These are phyloP conservation scores for Aspergillus sp. DNA, from an alignment of 2,329 filamentous ascomycete genomes.

Conservation along the genomic window DNA sequence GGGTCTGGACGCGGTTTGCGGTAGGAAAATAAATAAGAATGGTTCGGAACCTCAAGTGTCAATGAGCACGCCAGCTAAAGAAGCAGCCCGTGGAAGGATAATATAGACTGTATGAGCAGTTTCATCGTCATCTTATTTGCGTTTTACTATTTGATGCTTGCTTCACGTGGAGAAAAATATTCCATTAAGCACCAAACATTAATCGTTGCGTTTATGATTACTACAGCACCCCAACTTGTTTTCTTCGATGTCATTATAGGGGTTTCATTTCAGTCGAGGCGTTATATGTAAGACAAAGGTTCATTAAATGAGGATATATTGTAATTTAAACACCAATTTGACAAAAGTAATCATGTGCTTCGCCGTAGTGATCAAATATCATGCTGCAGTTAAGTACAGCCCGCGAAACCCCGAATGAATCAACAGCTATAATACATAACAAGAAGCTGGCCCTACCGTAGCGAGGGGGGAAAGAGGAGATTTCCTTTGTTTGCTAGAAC, in stretches of 20 bases:
- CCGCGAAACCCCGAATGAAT: neutral
- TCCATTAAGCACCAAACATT: neutral
- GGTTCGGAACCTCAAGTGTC: neutral
- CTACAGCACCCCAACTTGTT: neutral
- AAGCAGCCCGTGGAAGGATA: neutral
- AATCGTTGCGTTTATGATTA: too few relatives aligned
- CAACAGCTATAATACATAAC: neutral
- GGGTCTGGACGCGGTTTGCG: slow-evolving; percentile 40
- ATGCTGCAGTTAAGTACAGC: neutral
- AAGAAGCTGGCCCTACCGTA: neutral
- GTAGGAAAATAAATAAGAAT: slow-evolving; percentile 28
- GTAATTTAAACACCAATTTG: neutral
- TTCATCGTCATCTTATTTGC: neutral
- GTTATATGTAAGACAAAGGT: neutral
- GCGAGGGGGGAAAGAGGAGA: slow-evolving; percentile 1
- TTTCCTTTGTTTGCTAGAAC: neutral
- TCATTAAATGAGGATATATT: neutral
- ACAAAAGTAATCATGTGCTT: neutral
- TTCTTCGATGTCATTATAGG: neutral
- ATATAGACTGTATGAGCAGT: neutral
- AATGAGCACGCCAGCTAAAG: neutral
- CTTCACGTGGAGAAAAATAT: neutral
- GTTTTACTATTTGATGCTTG: neutral
- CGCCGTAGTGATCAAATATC: neutral
- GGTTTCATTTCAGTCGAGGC: neutral